Base-by-base conservation (phyloP, 306 rosid species). In the Cicer judaicum region DNA sequence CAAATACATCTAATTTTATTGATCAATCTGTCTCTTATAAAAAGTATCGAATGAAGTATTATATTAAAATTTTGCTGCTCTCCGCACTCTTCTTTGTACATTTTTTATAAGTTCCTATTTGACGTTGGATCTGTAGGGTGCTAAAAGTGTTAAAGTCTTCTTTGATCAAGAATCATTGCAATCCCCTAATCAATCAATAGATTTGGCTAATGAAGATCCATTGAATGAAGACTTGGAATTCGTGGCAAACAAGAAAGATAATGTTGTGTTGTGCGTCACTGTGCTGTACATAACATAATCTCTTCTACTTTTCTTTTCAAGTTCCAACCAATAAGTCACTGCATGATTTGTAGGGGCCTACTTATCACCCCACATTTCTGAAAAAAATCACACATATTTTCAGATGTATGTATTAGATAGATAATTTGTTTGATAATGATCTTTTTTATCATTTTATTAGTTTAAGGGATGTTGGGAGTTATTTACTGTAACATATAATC, bases 111-210 rank as follows among this genome's bases (percentile, higher is more conserved):
- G 42, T 34, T 60, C 3, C 34, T 29, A 56, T 21, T 21, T 56
- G 63, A 56, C 19, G 14, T 21, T 56, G 63, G 63, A 56, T 34
- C 2, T 54, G 34, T 54, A 55, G 62, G 93, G 95, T 39, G 98
- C 93, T 43, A 86, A 87, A 90, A 69, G 91, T 90, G 54, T 72
- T 72, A 13, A 90, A 89, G 82, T 90, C 24, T 21, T 21, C 24
- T 21, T 21, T 21, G 24, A 2, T 79, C 84, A 75, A 73, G 91
- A 84, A 78, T 66, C 83, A 1, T 59, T 49, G 10, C 73, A 71
- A 74, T 40, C 79, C 67, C 81, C 87, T 16, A 61, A 38, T 69
- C 84, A 79, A 71, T 9, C 74, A 14, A 79, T 68, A 43, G 61
- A 60, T 40, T 64, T 79, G 34, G 34, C 53, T 10, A 24, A 16